Percentiles rank a stretch among this genome's conserved stretches.
phyloP scores from a whole-genome alignment of 306 rosid genomes.

The Vigna radiata region DNA sequence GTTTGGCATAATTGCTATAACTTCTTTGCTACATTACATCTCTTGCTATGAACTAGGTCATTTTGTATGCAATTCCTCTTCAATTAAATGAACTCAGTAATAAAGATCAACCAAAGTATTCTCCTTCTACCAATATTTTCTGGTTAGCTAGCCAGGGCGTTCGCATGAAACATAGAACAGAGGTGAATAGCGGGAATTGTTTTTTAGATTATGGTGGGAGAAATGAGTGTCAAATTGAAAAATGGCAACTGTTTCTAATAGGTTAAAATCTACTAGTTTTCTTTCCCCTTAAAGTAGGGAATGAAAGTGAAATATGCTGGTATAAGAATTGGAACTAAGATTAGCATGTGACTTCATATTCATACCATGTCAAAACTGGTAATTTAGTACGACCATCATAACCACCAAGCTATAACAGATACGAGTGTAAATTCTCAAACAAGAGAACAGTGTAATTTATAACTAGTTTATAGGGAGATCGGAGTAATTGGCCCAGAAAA shows the following conservation, averaged over 20 bases:
- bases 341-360: background rate
- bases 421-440: background rate
- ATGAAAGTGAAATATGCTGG: background rate
- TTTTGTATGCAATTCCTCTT: background rate
- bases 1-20: constrained; percentile 7
- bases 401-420: background rate
- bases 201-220: constrained; percentile 8
- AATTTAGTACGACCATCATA: background rate
- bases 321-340: constrained; percentile 6
- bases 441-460: background rate
- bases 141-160: constrained; percentile 32
- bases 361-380: background rate
- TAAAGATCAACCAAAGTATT: background rate
- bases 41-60: constrained; percentile 16
- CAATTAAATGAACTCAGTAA: background rate
- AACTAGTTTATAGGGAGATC: background rate
- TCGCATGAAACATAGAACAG: background rate
- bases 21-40: constrained; percentile 18
- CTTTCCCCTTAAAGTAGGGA: background rate
- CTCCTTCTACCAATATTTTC: background rate
- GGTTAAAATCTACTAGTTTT: background rate
- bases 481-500: background rate
- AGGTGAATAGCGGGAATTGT: background rate
- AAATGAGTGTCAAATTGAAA: constrained; percentile 1
- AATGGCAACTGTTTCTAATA: background rate